Evolutionary conservation across 2,329 filamentous ascomycete species (phyloP).

Genomic region (Akanthomyces uredinophilus): DNA sequence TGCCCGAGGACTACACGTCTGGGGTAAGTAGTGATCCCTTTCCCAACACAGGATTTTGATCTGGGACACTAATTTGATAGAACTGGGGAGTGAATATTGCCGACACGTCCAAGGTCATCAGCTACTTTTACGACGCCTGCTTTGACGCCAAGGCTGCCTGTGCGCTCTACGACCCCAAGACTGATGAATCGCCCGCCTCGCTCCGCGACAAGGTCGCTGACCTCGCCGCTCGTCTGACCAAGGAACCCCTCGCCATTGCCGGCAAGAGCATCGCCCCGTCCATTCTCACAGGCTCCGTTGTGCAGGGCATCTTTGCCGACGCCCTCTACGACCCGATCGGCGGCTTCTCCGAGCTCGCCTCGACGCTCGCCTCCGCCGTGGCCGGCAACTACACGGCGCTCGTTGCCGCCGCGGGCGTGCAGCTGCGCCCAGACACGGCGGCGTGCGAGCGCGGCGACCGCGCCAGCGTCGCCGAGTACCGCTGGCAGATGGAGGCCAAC

Average conservation of each 20-base stretch:
- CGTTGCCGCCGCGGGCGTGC: neutral
- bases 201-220: slow-evolving; percentile 21
- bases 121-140: slow-evolving; percentile 27
- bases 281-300: slow-evolving; percentile 21
- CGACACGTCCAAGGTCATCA: slow-evolving; percentile 20
- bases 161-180: slow-evolving; percentile 5
- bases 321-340: slow-evolving; percentile 26
- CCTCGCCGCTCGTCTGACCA: slow-evolving; percentile 22
- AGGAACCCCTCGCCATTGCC: slow-evolving; percentile 20
- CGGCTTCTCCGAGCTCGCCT: neutral
- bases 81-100: slow-evolving; percentile 27
- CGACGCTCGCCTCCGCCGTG: slow-evolving; percentile 8
- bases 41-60: too few relatives aligned
- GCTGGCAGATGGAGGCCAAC: neutral
- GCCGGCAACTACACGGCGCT: neutral
- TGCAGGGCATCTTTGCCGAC: slow-evolving; percentile 17
- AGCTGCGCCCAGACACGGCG: neutral
- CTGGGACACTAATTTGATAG: neutral
- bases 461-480: slow-evolving; percentile 6
- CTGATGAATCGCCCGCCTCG: slow-evolving; percentile 11
- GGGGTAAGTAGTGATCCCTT: slow-evolving; percentile 21
- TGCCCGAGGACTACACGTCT: slow-evolving; percentile 26
- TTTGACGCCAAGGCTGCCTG: slow-evolving; percentile 20
- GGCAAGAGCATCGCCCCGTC: slow-evolving; percentile 11
- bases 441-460: neutral